Conservation (phyloP, 169 alveolate species). For the Plasmodium adleri region DNA sequence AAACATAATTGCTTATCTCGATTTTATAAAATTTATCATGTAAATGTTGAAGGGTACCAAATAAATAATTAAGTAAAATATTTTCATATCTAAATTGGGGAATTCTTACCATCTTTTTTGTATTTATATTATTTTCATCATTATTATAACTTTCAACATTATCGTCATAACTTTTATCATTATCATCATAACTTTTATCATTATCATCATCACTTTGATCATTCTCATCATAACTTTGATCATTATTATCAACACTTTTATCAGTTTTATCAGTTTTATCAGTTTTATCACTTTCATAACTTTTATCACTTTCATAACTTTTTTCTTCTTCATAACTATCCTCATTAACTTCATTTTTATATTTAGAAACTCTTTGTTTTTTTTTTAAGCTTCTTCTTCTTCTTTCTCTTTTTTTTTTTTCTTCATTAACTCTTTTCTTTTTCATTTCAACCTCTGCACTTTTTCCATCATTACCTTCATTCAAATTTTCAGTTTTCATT, state of each 20-base stretch:
- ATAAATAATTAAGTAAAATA: conserved; percentile 49
- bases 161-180: not conserved
- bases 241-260: not conserved
- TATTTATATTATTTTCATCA: not conserved
- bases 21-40: conserved; percentile 75
- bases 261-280: not conserved
- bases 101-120: not conserved
- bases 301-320: conserved; percentile 25
- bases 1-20: conserved; percentile 69
- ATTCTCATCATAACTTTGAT: too few relatives aligned
- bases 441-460: not conserved
- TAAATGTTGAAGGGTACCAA: conserved; percentile 73
- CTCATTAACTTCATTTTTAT: not conserved
- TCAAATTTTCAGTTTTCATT: conserved; percentile 27
- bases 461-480: not conserved
- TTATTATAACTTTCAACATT: not conserved
- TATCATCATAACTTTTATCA: not conserved
- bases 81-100: conserved; percentile 49
- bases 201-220: not conserved
- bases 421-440: not conserved
- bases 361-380: conserved; percentile 3
- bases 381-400: conserved; percentile 13
- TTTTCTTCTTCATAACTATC: conserved; percentile 21
- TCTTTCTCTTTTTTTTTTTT: not conserved
- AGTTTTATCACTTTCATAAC: not conserved